Evolutionary conservation across 192 early-diverging fungal species (phyloP), one percentile per base, ranked within the genome.

Genomic region (Umbelopsis isabellina): DNA sequence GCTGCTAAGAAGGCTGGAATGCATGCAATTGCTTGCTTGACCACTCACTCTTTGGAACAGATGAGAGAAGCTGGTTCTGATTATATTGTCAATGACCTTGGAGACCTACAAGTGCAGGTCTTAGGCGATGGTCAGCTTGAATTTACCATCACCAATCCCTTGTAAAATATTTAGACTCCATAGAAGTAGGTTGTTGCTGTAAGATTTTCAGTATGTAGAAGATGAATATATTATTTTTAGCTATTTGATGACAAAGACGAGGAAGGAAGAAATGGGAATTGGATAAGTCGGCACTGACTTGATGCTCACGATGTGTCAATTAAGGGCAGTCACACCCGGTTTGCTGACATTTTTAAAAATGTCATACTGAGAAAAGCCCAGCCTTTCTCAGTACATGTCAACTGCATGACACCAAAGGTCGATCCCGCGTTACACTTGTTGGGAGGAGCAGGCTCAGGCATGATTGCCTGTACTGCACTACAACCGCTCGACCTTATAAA

Each of bases 401-500:
- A 25, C 11, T 25, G 27, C 25, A 61, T 61, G 55, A 30, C 55
- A n/a, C 55, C 55, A 11, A 61, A 61, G 30, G 55, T 61, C 9
- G 55, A 80, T 69, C 73, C 73, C 33, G 73, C 73, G 45, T 81
- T 90, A 8, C 93, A 96, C 73, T 75, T 94, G 49, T 64, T 87
- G 12, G 91, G 88, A 0, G 96, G 96, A 1, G 94, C 88, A 0
- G 33, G 93, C 13, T 92, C 91, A 3, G 94, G 93, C 12, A 72
- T 95, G 48, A 80, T 86, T 9, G 88, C 93, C 15, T 95, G 95
- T 49, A 75, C 93, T 20, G 66, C 89, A 44, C 83, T 98, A 35
- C 96, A 98, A 76, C 96, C 96, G 0, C 87, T 98, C 23, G 96
- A 98, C 76, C 80, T 98, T 46, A 73, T 94, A 67, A 94, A 94